These are phyloP conservation scores for Triticum urartu DNA, from an alignment of 176 grass and related monocot genomes.

Conservation along the genomic window DNA sequence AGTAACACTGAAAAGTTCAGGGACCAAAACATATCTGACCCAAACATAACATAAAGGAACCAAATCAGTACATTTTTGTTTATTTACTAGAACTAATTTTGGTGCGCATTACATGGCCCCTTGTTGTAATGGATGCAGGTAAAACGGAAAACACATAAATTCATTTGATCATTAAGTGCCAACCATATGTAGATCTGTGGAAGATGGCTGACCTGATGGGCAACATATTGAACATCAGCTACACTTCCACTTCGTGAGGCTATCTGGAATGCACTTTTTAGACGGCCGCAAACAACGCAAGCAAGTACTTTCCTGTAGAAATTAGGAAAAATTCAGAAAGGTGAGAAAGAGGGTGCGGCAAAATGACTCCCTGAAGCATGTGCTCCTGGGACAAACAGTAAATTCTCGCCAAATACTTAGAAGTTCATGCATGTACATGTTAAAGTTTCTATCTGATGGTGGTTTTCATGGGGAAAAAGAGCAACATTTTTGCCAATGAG, in stretches of 20 bases:
- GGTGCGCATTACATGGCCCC: not conserved
- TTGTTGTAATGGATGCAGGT: conserved; percentile 1
- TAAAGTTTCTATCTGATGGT: not conserved
- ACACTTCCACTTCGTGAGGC: conserved; percentile 93
- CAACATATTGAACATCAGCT: conserved; percentile 98
- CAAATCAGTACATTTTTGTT: conserved; percentile 7
- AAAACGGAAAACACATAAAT: not conserved
- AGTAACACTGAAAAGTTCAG: conserved; percentile 11
- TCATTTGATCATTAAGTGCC: conserved; percentile 6
- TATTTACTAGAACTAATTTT: conserved; percentile 8
- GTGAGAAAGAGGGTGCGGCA: not conserved
- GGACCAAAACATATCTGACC: conserved; percentile 7
- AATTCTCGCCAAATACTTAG: not conserved
- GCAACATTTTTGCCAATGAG: not conserved
- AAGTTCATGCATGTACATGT: not conserved
- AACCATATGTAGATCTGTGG: conserved; percentile 18
- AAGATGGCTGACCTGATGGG: conserved; percentile 76
- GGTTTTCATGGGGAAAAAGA: not conserved
- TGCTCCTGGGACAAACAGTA: not conserved
- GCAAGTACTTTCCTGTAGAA: conserved; percentile 94
- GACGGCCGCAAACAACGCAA: conserved; percentile 77
- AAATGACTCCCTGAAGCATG: not conserved
- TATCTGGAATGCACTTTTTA: conserved; percentile 97
- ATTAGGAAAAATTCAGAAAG: conserved; percentile 33
- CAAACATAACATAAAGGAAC: not conserved